phyloP scores from a whole-genome alignment of 805 yeast species.

The Candida insectorum region DNA sequence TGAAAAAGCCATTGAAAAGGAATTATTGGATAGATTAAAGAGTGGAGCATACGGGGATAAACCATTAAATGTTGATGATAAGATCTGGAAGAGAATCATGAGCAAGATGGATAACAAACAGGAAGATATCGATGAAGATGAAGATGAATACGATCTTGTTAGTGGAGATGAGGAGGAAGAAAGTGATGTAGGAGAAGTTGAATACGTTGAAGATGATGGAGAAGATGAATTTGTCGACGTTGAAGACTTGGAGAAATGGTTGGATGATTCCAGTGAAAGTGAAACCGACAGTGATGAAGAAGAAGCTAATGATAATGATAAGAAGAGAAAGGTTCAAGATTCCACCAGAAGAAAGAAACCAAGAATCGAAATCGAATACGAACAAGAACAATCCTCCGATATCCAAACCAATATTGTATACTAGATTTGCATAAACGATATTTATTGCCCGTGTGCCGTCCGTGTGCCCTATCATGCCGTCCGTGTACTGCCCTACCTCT shows the following conservation, averaged over 20 bases:
- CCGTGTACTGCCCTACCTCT: too few relatives aligned
- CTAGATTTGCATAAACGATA: constrained; percentile 3
- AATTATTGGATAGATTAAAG: constrained; percentile 88
- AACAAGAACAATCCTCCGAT: constrained; percentile 30
- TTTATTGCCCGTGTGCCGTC: too few relatives aligned
- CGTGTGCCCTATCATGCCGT: too few relatives aligned
- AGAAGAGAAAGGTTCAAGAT: constrained; percentile 48
- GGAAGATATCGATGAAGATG: constrained; percentile 60
- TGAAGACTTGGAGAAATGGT: constrained; percentile 91
- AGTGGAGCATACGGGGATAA: constrained; percentile 98
- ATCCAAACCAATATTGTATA: constrained; percentile 14
- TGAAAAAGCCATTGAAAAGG: constrained; percentile 95
- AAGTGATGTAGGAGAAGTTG: constrained; percentile 71
- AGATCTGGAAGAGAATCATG: constrained; percentile 91
- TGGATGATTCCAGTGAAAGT: constrained; percentile 42
- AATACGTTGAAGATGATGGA: constrained; percentile 87
- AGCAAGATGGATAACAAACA: constrained; percentile 65
- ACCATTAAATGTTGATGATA: constrained; percentile 94
- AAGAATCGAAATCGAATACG: constrained; percentile 80
- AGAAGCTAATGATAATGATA: constrained; percentile 33
- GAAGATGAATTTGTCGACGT: constrained; percentile 88
- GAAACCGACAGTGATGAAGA: constrained; percentile 39
- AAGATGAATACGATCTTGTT: constrained; percentile 47
- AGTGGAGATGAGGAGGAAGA: constrained; percentile 37
- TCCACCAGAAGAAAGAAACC: constrained; percentile 30